Base-by-base conservation (phyloP, 805 yeast species). In the Cyberlindnera petersonii region DNA sequence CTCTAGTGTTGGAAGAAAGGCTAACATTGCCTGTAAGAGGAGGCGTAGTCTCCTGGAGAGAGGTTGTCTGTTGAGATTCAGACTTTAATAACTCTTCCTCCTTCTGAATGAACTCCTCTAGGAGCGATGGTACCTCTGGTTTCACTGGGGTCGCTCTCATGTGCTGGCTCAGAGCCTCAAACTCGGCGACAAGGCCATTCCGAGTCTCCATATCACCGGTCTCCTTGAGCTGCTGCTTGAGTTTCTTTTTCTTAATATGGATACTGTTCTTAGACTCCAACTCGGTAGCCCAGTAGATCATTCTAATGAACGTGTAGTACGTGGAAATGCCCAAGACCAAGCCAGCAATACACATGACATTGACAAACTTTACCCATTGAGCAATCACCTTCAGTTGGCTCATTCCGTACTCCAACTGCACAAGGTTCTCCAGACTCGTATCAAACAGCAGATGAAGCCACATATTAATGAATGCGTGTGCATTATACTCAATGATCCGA, bases 251-350 rank as follows among this genome's bases (percentile, higher is more conserved):
- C 20, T 31, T 26, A n/a, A 27, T 29, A 26, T 30, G 28, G 8
- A 19, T 26, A 3, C 8, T 32, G 26, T 30, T 34, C 9, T 31
- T 23, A 16, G 44, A 43, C 11, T 48, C 55, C 14, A 47, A 23
- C 30, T 44, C 44, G 2, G 58, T 53, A 24, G 49, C 17, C 50
- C 53, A 41, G 23, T 49, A 54, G 9, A 54, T 52, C 17, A 43
- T 22, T 18, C 51, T 43, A 7, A 54, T 37, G 6, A 41, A 23
- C 1, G 48, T 44, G 29, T 49, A 54, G 33, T 54, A 54, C 1
- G 48, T 38, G n/a, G 46, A 30, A 7, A 52, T 37, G 3, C 58
- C 58, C 15, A 54, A 15, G 4, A 52, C 30, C 34, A 52, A 29
- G 1, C 49, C 48, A 0, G 52, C 41, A 20, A 54, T 42, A 11